Percentiles rank a stretch among this genome's conserved stretches.
Evolutionary conservation across 2,329 filamentous ascomycete species (phyloP).

Genomic region (Claviceps sp.): DNA sequence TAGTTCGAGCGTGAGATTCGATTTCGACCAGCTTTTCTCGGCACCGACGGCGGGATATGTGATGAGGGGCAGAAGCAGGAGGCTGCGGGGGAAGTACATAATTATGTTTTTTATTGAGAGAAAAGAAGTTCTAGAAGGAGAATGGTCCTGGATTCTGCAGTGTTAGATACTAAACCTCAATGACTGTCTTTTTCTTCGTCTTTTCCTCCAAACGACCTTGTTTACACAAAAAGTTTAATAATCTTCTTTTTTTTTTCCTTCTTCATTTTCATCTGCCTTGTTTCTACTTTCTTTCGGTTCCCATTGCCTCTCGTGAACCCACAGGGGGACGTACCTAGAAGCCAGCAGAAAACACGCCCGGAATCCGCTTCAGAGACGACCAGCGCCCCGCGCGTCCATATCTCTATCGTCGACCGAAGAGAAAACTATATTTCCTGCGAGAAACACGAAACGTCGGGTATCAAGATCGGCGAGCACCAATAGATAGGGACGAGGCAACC

Average conservation of each 20-base stretch:
- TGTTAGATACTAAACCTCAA: not conserved
- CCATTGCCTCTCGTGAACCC: not conserved
- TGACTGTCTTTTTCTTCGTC: not conserved
- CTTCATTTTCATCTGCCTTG: too few species aligned
- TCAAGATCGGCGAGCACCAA: too few species aligned
- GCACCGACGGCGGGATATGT: conserved; percentile 9
- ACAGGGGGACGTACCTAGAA: conserved; percentile 4
- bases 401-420: not conserved
- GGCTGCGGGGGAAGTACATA: conserved; percentile 17
- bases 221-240: not conserved
- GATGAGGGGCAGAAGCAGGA: conserved; percentile 18
- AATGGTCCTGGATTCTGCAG: not conserved
- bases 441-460: too few species aligned
- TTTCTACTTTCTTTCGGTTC: too few species aligned
- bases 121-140: not conserved
- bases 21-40: conserved; percentile 11
- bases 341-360: conserved; percentile 3
- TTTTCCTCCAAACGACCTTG: not conserved
- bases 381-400: conserved; percentile 1
- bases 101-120: conserved; percentile 13
- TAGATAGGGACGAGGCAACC: too few species aligned
- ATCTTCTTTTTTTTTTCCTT: not conserved
- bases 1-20: conserved; percentile 23
- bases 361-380: conserved; percentile 8
- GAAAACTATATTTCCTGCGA: not conserved